These are phyloP conservation scores for Vitis vinifera DNA, from an alignment of 164 flowering plant species.

Conservation along the genomic window DNA sequence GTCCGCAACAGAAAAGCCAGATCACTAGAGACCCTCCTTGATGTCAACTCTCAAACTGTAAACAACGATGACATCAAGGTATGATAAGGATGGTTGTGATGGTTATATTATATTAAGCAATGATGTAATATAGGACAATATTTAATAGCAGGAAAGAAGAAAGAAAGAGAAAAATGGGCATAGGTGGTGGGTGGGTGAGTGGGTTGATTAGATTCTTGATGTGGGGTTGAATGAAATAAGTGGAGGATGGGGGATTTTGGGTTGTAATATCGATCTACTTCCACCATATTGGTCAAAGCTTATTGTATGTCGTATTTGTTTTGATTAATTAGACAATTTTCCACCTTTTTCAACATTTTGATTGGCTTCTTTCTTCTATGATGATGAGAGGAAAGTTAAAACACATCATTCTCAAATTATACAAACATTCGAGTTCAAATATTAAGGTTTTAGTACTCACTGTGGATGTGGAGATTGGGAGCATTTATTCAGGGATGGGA, in stretches of 20 bases:
- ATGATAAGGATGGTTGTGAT: constrained; percentile 11
- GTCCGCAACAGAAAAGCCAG: constrained; percentile 61
- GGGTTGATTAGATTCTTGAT: constrained; percentile 7
- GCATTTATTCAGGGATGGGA: background rate
- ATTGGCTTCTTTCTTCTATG: too few species aligned
- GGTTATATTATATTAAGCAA: background rate
- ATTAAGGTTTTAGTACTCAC: background rate
- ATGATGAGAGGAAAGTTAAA: too few species aligned
- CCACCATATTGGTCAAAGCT: background rate
- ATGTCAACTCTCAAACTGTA: constrained; percentile 36
- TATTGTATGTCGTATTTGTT: background rate
- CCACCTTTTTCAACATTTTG: too few species aligned
- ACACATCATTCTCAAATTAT: background rate
- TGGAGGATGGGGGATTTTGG: constrained; percentile 1
- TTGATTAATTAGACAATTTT: too few species aligned
- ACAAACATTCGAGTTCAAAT: background rate
- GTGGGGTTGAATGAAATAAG: constrained; percentile 8
- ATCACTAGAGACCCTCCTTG: constrained; percentile 73
- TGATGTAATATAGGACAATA: constrained; percentile 13
- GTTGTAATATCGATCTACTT: background rate
- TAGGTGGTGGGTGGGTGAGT: constrained; percentile 6
- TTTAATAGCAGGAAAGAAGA: constrained; percentile 7
- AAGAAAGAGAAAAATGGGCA: background rate
- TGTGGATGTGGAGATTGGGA: background rate
- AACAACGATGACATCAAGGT: constrained; percentile 29